These are phyloP conservation scores for Mycena crocata DNA, from an alignment of 768 basidiomycete genomes.

Conservation along the genomic window DNA sequence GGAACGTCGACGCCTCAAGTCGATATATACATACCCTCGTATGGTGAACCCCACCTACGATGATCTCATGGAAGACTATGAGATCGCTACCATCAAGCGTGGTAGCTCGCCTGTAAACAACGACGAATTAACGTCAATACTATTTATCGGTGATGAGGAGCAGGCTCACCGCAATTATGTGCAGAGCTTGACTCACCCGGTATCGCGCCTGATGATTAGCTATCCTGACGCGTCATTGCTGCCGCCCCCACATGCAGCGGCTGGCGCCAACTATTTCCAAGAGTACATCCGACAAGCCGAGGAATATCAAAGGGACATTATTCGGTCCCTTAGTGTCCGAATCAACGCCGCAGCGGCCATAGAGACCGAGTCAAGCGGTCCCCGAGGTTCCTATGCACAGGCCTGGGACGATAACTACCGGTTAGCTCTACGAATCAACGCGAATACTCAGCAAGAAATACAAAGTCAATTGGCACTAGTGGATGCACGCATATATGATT, in stretches of 20 bases:
- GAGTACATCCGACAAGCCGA: not conserved
- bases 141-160: not conserved
- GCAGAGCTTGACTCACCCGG: not conserved
- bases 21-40: not conserved
- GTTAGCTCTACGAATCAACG: too few species aligned
- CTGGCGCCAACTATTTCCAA: not conserved
- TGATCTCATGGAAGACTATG: not conserved
- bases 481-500: too few species aligned
- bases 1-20: not conserved
- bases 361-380: not conserved
- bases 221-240: not conserved
- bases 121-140: not conserved
- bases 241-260: not conserved
- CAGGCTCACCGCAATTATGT: not conserved
- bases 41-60: not conserved
- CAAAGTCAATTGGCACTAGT: too few species aligned
- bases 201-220: not conserved
- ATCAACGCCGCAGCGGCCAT: not conserved
- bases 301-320: conserved; percentile 19
- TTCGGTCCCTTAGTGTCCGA: not conserved
- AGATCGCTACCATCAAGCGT: not conserved
- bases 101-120: not conserved
- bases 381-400: not conserved
- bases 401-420: too few species aligned
- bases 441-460: too few species aligned